These are phyloP conservation scores for Solanum etuberosum DNA, from an alignment of 257 asterid species.

Conservation along the genomic window DNA sequence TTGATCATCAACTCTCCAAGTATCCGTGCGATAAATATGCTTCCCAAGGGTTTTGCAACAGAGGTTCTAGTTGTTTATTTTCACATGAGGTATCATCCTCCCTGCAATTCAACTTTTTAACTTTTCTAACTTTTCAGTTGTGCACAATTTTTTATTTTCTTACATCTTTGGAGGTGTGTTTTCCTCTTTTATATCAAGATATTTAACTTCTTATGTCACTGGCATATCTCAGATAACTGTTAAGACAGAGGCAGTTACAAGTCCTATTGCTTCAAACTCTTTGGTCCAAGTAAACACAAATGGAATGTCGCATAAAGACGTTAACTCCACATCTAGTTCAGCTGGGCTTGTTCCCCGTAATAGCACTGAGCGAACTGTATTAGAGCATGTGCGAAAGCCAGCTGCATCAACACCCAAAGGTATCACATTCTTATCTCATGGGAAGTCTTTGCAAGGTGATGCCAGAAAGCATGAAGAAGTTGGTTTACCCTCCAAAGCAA, in stretches of 20 bases:
- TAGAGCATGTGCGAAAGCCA: slow-evolving; percentile 17
- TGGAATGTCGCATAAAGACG: slow-evolving; percentile 11
- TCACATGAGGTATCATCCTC: slow-evolving; percentile 61
- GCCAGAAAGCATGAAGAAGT: slow-evolving; percentile 22
- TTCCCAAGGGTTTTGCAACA: slow-evolving; percentile 57
- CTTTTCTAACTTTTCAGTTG: not conserved
- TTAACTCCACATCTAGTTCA: slow-evolving; percentile 16
- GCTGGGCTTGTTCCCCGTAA: slow-evolving; percentile 17
- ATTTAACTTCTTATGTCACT: not conserved
- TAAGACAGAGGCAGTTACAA: slow-evolving; percentile 15
- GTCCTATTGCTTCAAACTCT: slow-evolving; percentile 18
- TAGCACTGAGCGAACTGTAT: slow-evolving; percentile 16
- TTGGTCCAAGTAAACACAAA: slow-evolving; percentile 18
- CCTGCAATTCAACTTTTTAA: not conserved
- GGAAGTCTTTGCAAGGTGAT: slow-evolving; percentile 15
- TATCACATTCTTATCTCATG: slow-evolving; percentile 32
- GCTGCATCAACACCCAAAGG: slow-evolving; percentile 50
- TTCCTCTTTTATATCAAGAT: not conserved
- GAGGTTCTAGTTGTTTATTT: slow-evolving; percentile 80
- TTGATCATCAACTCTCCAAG: slow-evolving; percentile 82
- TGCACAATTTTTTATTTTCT: not conserved
- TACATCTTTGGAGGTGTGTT: not conserved
- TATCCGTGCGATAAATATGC: slow-evolving; percentile 64
- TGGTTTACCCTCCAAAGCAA: slow-evolving; percentile 17
- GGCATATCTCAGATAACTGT: slow-evolving; percentile 31